Evolutionary conservation across 257 asterid species (phyloP).

Genomic region (Salvia rosmarinus): DNA sequence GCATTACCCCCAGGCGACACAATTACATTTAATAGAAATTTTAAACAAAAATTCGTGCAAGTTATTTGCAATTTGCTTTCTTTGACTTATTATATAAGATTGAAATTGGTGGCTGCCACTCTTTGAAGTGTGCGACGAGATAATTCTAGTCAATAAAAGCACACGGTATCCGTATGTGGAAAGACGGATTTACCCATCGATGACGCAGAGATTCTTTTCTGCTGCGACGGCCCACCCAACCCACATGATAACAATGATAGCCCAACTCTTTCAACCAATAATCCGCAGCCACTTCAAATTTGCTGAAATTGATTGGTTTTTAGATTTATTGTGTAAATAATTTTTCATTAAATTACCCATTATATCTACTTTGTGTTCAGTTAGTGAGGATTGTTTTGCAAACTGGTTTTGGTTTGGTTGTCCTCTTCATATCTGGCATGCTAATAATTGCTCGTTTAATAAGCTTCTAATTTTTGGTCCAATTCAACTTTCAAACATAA

Average conservation of each 20-base stretch:
- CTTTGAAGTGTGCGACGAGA: conserved; percentile 11
- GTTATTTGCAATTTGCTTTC: too few species aligned
- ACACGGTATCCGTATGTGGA: background rate
- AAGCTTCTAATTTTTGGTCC: too few species aligned
- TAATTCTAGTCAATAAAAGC: conserved; percentile 14
- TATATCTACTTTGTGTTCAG: too few species aligned
- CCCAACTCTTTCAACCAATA: background rate
- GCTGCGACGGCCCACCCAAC: background rate
- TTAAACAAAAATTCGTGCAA: too few species aligned
- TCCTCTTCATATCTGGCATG: too few species aligned
- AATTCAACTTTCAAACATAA: too few species aligned
- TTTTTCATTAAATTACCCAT: background rate
- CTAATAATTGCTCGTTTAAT: too few species aligned
- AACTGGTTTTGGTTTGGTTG: too few species aligned
- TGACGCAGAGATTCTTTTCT: background rate
- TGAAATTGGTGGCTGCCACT: background rate
- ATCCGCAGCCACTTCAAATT: background rate
- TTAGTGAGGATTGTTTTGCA: too few species aligned
- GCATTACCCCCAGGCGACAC: too few species aligned
- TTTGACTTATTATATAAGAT: background rate
- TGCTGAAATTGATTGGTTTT: background rate
- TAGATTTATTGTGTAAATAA: background rate
- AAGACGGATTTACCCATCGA: conserved; percentile 23
- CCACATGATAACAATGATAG: background rate
- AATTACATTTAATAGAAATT: too few species aligned